Evolutionary conservation across 805 yeast species (phyloP), one percentile per base, ranked within the genome.

Genomic region (Candida gorgasii): DNA sequence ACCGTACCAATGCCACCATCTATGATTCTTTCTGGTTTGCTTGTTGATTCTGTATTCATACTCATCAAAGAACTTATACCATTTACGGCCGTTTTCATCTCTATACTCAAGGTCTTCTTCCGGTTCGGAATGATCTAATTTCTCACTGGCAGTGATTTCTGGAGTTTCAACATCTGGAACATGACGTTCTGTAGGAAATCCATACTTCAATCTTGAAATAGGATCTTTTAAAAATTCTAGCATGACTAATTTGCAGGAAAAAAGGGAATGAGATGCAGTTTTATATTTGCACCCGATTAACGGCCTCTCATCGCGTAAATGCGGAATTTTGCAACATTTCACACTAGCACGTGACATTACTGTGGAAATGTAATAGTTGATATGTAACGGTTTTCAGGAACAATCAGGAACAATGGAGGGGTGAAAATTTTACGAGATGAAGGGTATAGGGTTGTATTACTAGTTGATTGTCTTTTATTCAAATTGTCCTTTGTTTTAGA

Each of bases 31-130:
- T 9, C 61, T 50, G 23, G 57, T 58, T 3, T 55, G 46, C 14
- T 57, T 60, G 23, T 71, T 69, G 38, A 64, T 45, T 40, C 86
- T 62, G 55, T 80, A 82, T 55, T 82, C 86, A 52, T 75, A 79
- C 53, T 82, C 85, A 54, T 80, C 79, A 44, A 65, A 65, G 42
- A 62, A 64, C n/a, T 57, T 61, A 59, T 59, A 63, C 63, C 66
- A 62, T 27, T 53, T 56, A 28, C 69, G 54, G 38, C 54, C 52
- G 7, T 61, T 60, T 47, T 65, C 69, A 46, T 65, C 69, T 43
- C 68, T 49, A 48, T 64, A 62, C 45, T 62, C 69, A 13, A 46
- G 15, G 16, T 44, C 20, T 16, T 37, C 15, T 14, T 43, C 46
- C 9, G 43, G 42, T 14, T 42, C 45, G 8, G 3, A 37, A 3